Conservation (phyloP, 1,139 yeast species). For the Kodamaea derodonti region DNA sequence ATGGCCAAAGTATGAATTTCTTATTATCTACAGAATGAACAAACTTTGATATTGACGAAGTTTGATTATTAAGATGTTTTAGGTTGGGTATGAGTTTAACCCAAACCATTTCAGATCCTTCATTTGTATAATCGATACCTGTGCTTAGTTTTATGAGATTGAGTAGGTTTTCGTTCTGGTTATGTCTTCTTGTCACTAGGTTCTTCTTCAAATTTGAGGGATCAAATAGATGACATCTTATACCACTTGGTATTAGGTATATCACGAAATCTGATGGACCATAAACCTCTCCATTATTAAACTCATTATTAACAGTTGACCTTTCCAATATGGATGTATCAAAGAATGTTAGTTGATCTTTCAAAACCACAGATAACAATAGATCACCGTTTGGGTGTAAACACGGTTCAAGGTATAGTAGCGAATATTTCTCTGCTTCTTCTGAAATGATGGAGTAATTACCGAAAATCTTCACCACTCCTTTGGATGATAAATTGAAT, state of each 20-base stretch:
- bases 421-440: constrained; percentile 9
- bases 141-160: constrained; percentile 51
- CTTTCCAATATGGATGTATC: constrained; percentile 22
- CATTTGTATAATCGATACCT: constrained; percentile 35
- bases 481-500: constrained; percentile 39
- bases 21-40: constrained; percentile 50
- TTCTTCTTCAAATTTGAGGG: constrained; percentile 49
- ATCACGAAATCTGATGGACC: constrained; percentile 36
- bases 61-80: constrained; percentile 63
- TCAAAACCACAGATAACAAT: constrained; percentile 26
- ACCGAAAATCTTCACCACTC: constrained; percentile 48
- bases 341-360: constrained; percentile 27
- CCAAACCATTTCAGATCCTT: constrained; percentile 41
- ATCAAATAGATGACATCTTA: constrained; percentile 59
- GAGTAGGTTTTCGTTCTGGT: constrained; percentile 33
- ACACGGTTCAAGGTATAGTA: constrained; percentile 55
- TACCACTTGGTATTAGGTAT: constrained; percentile 73
- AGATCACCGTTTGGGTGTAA: constrained; percentile 52
- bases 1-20: constrained; percentile 69
- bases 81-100: constrained; percentile 64
- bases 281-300: constrained; percentile 8
- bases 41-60: constrained; percentile 58
- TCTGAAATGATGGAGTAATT: constrained; percentile 38
- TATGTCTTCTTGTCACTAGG: constrained; percentile 15
- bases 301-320: neutral